phyloP scores from a whole-genome alignment of 441 rosid genomes.

The Arabidopsis hybrid region DNA sequence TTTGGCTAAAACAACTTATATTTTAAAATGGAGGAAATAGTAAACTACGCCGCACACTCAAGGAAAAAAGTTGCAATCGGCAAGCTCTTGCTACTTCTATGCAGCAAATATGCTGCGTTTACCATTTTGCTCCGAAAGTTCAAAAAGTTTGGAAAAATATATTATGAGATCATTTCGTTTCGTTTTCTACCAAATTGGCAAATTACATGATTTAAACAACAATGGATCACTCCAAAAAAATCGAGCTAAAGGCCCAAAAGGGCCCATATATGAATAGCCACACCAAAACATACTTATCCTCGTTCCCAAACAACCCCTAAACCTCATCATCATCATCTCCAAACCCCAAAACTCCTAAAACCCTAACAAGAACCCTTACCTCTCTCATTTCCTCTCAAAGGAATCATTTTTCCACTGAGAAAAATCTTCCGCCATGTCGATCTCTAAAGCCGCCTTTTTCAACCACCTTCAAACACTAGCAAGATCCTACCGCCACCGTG shows the following conservation, averaged over 20 bases:
- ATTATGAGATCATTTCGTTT: too few relatives aligned
- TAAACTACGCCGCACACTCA: too few relatives aligned
- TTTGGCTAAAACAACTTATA: too few relatives aligned
- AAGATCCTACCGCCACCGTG: slow-evolving; percentile 34
- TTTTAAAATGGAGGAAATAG: too few relatives aligned
- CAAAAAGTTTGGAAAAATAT: too few relatives aligned
- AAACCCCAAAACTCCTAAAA: slow-evolving; percentile 28
- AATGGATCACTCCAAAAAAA: neutral
- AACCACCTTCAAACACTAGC: slow-evolving; percentile 56
- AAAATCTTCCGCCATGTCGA: slow-evolving; percentile 53
- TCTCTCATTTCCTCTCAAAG: slow-evolving; percentile 2
- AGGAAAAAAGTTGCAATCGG: too few relatives aligned
- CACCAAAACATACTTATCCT: slow-evolving; percentile 21
- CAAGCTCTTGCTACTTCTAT: too few relatives aligned
- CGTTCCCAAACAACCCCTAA: slow-evolving; percentile 41
- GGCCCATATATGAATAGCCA: neutral
- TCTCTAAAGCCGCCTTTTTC: slow-evolving; percentile 60
- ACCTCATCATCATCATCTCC: slow-evolving; percentile 21
- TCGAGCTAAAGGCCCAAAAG: neutral
- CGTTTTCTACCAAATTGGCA: neutral
- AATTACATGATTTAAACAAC: neutral
- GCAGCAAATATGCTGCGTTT: too few relatives aligned
- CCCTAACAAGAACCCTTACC: slow-evolving; percentile 38
- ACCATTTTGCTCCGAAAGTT: too few relatives aligned
- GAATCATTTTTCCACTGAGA: slow-evolving; percentile 7